Evolutionary conservation across 306 rosid genomes (phyloP).

Genomic region (Casuarina glauca): DNA sequence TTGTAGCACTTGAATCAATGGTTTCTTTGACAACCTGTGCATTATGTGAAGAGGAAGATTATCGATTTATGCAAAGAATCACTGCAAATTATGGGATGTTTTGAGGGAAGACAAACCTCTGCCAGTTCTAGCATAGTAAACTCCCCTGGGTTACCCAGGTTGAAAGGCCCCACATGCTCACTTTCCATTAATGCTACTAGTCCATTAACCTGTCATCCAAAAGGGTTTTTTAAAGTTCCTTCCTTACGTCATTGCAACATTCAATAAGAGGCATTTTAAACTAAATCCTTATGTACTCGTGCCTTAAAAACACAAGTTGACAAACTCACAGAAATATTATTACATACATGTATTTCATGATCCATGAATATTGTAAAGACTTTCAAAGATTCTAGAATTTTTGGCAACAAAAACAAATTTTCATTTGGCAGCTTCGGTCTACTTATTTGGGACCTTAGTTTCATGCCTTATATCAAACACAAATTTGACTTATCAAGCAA

Average conservation of each 20-base stretch:
- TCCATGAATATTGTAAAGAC: neutral
- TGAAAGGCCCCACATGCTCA: constrained; percentile 96
- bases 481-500: neutral
- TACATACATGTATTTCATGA: neutral
- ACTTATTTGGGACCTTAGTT: neutral
- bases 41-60: constrained; percentile 19
- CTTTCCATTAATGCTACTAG: constrained; percentile 83
- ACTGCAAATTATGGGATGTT: constrained; percentile 18
- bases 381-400: neutral
- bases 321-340: neutral
- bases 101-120: constrained; percentile 52
- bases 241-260: neutral
- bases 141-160: constrained; percentile 96
- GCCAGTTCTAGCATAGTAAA: constrained; percentile 98
- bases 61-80: constrained; percentile 3
- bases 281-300: neutral
- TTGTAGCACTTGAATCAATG: constrained; percentile 89
- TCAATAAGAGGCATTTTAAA: neutral
- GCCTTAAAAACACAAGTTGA: neutral
- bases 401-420: neutral
- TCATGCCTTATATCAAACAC: neutral
- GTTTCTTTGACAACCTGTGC: constrained; percentile 90
- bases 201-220: constrained; percentile 70
- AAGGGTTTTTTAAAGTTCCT: constrained; percentile 10
- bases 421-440: neutral